Base-by-base conservation (phyloP, 192 early-diverging fungal genomes). In the Lunasporangiospora selenospora region DNA sequence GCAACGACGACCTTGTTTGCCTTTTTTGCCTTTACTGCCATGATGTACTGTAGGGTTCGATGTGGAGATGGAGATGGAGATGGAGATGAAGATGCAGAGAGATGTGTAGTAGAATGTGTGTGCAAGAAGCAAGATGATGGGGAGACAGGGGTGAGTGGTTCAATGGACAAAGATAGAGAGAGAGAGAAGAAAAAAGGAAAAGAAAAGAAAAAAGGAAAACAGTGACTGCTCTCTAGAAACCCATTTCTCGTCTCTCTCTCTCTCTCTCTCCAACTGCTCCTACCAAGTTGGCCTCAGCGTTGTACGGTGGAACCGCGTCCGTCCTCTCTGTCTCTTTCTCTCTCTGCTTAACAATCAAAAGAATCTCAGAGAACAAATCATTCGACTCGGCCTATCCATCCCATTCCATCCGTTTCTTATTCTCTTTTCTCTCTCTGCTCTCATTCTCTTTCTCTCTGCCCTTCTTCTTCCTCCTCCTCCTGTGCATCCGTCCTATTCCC, bases 1-100 rank as follows among this genome's bases (percentile, higher is more conserved):
- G 16, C 41, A n/a, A 43, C 41, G 5, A 21, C 30, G 1, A 55
- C 12, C 32, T 57, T 66, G 19, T 15, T 31, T 13, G 39, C 37
- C 37, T 48, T 50, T 18, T 37, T 40, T 21, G 32, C 38, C 50
- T 67, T 67, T 18, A 67, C 50, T 16, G 57, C 57, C 65, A 67
- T 67, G 42, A 19, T 43, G 45, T 26, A 13, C 29, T 19, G 6
- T 49, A 31, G 30, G 1, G 31, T 19, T 27, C 7, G 58, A 36
- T 15, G 36, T n/a, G 45, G 40, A 18, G 36, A 49, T 30, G 34
- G 34, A 24, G 11, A 37, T n/a, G n/a, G n/a, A n/a, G n/a, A n/a
- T n/a, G n/a, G n/a, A n/a, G n/a, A n/a, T n/a, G 58, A 32, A 16
- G 15, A 19, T 11, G 41, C 16, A 4, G 4, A 6, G 41, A 19